Conservation (phyloP, 2,329 filamentous ascomycete species). For the Fusarium cicatricum region DNA sequence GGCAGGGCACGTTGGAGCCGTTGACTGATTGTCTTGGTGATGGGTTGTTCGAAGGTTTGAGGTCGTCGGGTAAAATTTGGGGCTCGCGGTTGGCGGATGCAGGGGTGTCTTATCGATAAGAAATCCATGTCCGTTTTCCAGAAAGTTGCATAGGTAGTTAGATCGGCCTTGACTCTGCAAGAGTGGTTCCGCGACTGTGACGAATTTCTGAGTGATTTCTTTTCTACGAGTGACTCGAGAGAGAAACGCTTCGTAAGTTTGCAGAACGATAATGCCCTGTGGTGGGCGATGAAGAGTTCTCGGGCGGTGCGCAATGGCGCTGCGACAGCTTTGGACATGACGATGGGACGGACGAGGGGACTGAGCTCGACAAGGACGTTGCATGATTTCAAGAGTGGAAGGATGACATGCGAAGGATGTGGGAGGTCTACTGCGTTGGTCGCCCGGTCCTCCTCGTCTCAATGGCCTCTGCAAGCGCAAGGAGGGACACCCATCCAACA, state of each 20-base stretch:
- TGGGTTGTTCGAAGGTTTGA: constrained; percentile 19
- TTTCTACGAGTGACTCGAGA: not conserved
- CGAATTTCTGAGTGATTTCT: not conserved
- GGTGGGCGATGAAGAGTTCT: constrained; percentile 36
- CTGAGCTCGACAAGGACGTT: constrained; percentile 26
- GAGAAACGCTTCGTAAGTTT: not conserved
- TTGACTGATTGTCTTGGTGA: constrained; percentile 15
- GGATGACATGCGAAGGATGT: not conserved
- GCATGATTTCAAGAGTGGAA: not conserved
- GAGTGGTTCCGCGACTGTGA: not conserved
- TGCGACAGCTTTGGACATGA: constrained; percentile 21
- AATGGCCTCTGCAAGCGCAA: constrained; percentile 1
- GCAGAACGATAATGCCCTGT: constrained; percentile 29
- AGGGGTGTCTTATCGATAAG: constrained; percentile 44
- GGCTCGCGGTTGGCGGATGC: constrained; percentile 32
- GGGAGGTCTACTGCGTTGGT: not conserved
- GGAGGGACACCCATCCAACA: not conserved
- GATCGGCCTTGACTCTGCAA: constrained; percentile 3
- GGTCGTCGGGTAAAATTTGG: constrained; percentile 42
- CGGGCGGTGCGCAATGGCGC: constrained; percentile 36
- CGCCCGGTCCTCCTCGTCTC: not conserved
- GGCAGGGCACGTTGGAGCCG: constrained; percentile 11
- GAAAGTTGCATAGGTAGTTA: not conserved
- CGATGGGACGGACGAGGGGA: constrained; percentile 25
- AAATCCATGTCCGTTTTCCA: constrained; percentile 30